phyloP scores from a whole-genome alignment of 768 basidiomycete genomes.

The Hericium rajendrae region DNA sequence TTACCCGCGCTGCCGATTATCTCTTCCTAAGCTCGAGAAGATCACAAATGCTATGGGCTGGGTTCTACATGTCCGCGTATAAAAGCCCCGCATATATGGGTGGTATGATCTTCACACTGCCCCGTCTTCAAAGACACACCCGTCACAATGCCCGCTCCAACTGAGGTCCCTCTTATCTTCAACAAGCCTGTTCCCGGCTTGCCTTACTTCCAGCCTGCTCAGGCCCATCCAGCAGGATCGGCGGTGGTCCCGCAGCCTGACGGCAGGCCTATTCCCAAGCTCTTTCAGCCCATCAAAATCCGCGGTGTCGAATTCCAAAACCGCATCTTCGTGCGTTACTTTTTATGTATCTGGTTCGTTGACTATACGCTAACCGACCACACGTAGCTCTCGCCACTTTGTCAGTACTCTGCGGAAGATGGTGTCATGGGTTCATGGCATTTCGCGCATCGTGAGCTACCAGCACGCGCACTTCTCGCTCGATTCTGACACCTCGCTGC shows the following conservation, averaged over 20 bases:
- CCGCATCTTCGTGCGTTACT: conserved; percentile 17
- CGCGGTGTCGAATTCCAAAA: conserved; percentile 21
- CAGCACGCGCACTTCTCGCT: background rate
- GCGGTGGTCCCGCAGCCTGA: conserved; percentile 32
- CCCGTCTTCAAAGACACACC: no score
- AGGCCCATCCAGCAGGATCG: conserved; percentile 34
- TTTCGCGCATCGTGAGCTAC: conserved; percentile 1
- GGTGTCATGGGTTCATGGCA: background rate
- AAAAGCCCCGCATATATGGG: no score
- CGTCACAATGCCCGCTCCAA: no score
- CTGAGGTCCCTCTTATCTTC: conserved; percentile 2
- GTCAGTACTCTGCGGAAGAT: background rate
- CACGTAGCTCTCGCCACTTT: conserved; percentile 5
- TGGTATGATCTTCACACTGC: no score
- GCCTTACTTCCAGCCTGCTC: conserved; percentile 38
- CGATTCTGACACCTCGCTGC: background rate
- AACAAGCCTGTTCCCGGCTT: conserved; percentile 33
- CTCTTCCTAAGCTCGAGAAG: no score
- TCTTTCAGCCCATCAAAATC: conserved; percentile 26
- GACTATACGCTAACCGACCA: background rate
- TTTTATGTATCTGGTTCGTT: background rate
- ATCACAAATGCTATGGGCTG: no score
- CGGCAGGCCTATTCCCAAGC: conserved; percentile 34
- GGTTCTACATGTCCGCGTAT: no score
- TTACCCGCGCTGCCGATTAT: no score